Base-by-base conservation (phyloP, 495 filamentous ascomycete genomes). In the Neurospora africana region DNA sequence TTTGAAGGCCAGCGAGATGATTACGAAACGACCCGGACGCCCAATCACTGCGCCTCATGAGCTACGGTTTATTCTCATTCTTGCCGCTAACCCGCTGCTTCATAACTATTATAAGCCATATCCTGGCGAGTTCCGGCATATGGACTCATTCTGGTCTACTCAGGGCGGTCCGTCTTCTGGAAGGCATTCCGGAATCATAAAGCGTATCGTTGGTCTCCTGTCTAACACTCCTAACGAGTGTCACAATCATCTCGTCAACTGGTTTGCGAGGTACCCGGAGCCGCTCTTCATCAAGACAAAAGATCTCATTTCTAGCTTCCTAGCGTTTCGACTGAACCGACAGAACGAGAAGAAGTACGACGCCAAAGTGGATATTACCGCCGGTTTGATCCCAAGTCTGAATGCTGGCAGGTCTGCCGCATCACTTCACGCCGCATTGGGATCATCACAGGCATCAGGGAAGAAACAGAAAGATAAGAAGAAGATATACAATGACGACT, bases 21-120 rank as follows among this genome's bases (percentile, higher is more conserved):
- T 97, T 65, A 83, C 97, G n/a, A 97, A 94, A 76, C 88, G 95
- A 13, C 95, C 94, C 5, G 89, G 92, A 5, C 86, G 92, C 40
- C 86, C 88, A 13, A 76, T 97, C 72, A 88, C 84, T 69, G 86
- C 85, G 39, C 89, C 93, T 27, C 87, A 90, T 71, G 90, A 96
- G 70, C 84, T 90, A 40, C 86, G 95, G 67, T 96, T 96, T 77
- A 81, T 97, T 27, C 84, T 98, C n/a, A 90, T 97, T 21, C 81
- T 97, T 70, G 81, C 97, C 33, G 88, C 85, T n/a, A 97, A 97
- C 77, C 94, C 94, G 44, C 78, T 94, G 4, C 80, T 98, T 17
- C 86, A 90, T 72, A 83, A 80, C 0, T 78, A 76, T 15, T 78
- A 76, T 68, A 82, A 80, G 72, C 76, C 79, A 8, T 84, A 80